phyloP scores from a whole-genome alignment of 108 stramenopile genomes.

The Stephanodiscus triporus region DNA sequence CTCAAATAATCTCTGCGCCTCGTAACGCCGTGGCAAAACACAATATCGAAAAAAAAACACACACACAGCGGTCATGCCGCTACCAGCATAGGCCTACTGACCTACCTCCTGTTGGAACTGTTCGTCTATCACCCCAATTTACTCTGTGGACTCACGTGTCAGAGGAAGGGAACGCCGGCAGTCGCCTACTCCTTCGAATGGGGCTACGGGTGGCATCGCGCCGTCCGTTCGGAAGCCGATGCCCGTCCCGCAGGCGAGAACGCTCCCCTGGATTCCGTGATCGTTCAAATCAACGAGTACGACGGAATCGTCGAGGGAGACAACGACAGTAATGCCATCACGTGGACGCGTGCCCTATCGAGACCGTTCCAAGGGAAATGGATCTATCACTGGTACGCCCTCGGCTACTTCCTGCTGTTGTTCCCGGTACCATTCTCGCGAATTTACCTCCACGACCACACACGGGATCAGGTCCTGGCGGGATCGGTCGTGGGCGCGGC shows the following conservation, averaged over 20 bases:
- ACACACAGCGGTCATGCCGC: slow-evolving; percentile 31
- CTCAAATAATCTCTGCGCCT: slow-evolving; percentile 36
- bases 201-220: slow-evolving; percentile 26
- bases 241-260: background rate
- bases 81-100: slow-evolving; percentile 43
- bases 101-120: slow-evolving; percentile 39
- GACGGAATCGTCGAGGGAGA: background rate
- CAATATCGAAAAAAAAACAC: no score
- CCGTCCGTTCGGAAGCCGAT: slow-evolving; percentile 1
- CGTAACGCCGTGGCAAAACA: no score
- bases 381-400: slow-evolving; percentile 29
- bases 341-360: background rate
- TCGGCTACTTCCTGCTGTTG: slow-evolving; percentile 20
- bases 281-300: background rate
- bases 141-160: slow-evolving; percentile 30
- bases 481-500: slow-evolving; percentile 28
- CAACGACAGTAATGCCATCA: background rate
- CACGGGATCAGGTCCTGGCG: slow-evolving; percentile 33
- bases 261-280: background rate
- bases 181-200: slow-evolving; percentile 4
- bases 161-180: slow-evolving; percentile 6
- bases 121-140: slow-evolving; percentile 45
- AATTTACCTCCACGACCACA: slow-evolving; percentile 50
- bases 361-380: slow-evolving; percentile 13
- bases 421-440: slow-evolving; percentile 41